Evolutionary conservation across 1,284 basidiomycete species (phyloP).

Genomic region (Exsudoporus floridanus): DNA sequence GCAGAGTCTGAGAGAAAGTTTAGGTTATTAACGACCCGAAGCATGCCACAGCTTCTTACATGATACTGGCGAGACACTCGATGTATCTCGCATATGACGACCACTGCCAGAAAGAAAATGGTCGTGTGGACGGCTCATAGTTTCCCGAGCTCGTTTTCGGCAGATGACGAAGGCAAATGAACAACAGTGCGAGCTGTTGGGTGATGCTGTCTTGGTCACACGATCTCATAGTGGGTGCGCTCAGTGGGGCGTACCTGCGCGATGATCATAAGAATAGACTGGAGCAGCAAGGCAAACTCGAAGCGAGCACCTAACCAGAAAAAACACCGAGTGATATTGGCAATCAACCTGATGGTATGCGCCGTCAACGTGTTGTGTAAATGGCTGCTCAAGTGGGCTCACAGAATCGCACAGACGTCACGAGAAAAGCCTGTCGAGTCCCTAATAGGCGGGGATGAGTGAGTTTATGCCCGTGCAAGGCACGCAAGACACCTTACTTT

Average conservation of each 20-base stretch:
- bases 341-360: constrained; percentile 54
- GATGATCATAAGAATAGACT: constrained; percentile 79
- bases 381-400: constrained; percentile 22
- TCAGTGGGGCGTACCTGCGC: constrained; percentile 57
- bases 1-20: constrained; percentile 49
- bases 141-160: constrained; percentile 59
- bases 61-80: constrained; percentile 78
- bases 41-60: constrained; percentile 44
- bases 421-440: constrained; percentile 83
- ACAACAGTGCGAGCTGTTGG: constrained; percentile 65
- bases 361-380: constrained; percentile 8
- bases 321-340: constrained; percentile 83
- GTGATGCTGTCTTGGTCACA: constrained; percentile 20
- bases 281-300: constrained; percentile 72
- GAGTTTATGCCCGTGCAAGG: constrained; percentile 4
- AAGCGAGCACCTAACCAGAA: constrained; percentile 85
- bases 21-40: constrained; percentile 17
- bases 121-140: constrained; percentile 60
- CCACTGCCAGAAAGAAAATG: constrained; percentile 87
- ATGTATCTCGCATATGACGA: constrained; percentile 72
- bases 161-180: constrained; percentile 74
- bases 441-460: constrained; percentile 42
- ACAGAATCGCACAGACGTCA: constrained; percentile 81
- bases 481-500: constrained; percentile 44
- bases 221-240: constrained; percentile 13